Evolutionary conservation across 306 rosid genomes (phyloP), one percentile per base, ranked within the genome.

Genomic region (Erythrophleum fordii): DNA sequence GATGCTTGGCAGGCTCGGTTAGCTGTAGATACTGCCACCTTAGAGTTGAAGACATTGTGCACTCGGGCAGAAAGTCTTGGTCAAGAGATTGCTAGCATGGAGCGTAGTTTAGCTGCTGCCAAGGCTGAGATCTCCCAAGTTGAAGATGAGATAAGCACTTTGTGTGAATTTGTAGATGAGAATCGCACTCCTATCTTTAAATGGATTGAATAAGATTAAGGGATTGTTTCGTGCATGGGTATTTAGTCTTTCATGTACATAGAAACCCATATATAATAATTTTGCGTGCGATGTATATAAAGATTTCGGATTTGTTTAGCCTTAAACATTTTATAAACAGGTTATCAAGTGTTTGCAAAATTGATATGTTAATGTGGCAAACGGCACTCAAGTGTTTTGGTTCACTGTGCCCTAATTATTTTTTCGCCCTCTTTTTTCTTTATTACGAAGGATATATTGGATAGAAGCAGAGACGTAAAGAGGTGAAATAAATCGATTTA

Each of bases 91-190:
- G 53, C 45, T 5, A 41, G 5, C 17, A 41, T 68, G 73, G 73
- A 68, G 53, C 28, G 6, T 10, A 22, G 13, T 22, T 11, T 68
- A 41, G 73, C 73, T 9, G 73, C 73, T 1, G 73, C 73, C 12
- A 68, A 41, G 22, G 35, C 73, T 41, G 53, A 68, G 35, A 35
- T 6, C 22, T 20, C 34, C 0, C 73, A 41, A 46, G 52, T 68
- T 22, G 73, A 68, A 68, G 16, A 23, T 45, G 23, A 48, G 48
- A 68, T 68, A 22, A 22, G 28, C 20, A 22, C 73, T 11, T 68
- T 68, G 73, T 68, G 73, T 42, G 73, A 42, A 41, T 68, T 68
- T 26, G 53, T 23, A 5, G 73, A 41, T 11, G n/a, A 5, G 9
- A 22, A 41, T 68, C 11, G 52, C 28, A 9, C 51, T 22, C n/a